phyloP scores from a whole-genome alignment of 2,329 filamentous ascomycete genomes.

The Colletotrichum sidae region DNA sequence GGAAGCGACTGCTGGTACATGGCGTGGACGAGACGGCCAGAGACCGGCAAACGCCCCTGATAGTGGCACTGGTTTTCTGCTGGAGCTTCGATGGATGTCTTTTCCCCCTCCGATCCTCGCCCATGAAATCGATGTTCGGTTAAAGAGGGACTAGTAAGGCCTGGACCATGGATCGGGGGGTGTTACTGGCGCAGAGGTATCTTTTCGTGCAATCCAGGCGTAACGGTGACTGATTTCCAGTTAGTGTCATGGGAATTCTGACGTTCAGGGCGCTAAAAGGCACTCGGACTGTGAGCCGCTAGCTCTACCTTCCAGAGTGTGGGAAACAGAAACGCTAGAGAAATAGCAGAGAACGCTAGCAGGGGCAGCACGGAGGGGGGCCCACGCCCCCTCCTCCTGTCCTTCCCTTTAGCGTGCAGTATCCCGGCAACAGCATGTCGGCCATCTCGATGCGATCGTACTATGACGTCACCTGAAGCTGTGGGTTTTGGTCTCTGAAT shows the following conservation, averaged over 20 bases:
- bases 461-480: constrained; percentile 27
- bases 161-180: constrained; percentile 25
- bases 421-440: constrained; percentile 23
- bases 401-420: neutral
- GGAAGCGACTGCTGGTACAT: neutral
- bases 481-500: constrained; percentile 12
- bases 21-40: constrained; percentile 8
- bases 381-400: constrained; percentile 17
- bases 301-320: constrained; percentile 12
- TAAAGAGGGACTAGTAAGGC: constrained; percentile 17
- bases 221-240: neutral
- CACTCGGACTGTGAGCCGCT: constrained; percentile 25
- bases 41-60: neutral
- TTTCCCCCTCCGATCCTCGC: constrained; percentile 28
- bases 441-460: constrained; percentile 35
- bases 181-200: constrained; percentile 1
- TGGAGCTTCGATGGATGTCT: constrained; percentile 8
- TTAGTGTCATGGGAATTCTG: constrained; percentile 4
- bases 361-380: constrained; percentile 11
- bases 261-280: neutral
- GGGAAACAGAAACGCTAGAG: constrained; percentile 18
- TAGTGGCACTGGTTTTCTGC: neutral
- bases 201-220: neutral
- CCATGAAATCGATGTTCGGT: constrained; percentile 28
- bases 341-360: neutral